A percentile compares a stretch with the other conserved stretches of the same genome.
phyloP scores from a whole-genome alignment of 345 rosid genomes.

The Citrus mangshanensis region DNA sequence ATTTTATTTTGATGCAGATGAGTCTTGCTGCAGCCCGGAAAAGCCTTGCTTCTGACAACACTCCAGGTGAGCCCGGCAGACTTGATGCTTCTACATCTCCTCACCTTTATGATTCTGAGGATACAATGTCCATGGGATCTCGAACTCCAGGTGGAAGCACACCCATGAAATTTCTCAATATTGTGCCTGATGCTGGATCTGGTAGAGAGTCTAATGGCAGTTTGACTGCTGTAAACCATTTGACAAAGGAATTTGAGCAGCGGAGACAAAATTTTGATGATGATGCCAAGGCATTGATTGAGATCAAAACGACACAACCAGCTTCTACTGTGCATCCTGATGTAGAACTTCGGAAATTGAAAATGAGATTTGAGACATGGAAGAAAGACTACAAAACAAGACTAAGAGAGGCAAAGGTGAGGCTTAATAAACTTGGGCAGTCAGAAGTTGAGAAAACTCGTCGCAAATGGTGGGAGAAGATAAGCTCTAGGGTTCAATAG shows the following conservation, averaged over 20 bases:
- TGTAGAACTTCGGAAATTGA: slow-evolving; percentile 65
- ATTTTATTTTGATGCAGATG: slow-evolving; percentile 39
- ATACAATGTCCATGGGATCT: slow-evolving; percentile 51
- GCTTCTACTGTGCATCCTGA: slow-evolving; percentile 39
- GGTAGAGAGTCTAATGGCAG: slow-evolving; percentile 61
- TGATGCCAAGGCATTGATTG: slow-evolving; percentile 52
- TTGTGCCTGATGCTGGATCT: slow-evolving; percentile 35
- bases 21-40: slow-evolving; percentile 79
- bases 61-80: slow-evolving; percentile 48
- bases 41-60: slow-evolving; percentile 59
- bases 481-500: slow-evolving; percentile 25
- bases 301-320: slow-evolving; percentile 39
- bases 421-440: slow-evolving; percentile 54
- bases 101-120: slow-evolving; percentile 64
- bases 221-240: slow-evolving; percentile 44
- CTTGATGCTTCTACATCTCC: slow-evolving; percentile 54
- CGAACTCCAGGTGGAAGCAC: slow-evolving; percentile 62
- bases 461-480: slow-evolving; percentile 87
- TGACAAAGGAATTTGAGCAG: slow-evolving; percentile 74
- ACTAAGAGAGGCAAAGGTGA: slow-evolving; percentile 63
- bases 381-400: slow-evolving; percentile 80
- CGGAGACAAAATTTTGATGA: slow-evolving; percentile 63
- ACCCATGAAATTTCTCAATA: slow-evolving; percentile 40
- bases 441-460: slow-evolving; percentile 49
- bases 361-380: slow-evolving; percentile 69